Percentiles rank a stretch among this genome's conserved stretches.
Conservation (phyloP, 1,284 basidiomycete genomes). For the Leccinum pallidistipes region DNA sequence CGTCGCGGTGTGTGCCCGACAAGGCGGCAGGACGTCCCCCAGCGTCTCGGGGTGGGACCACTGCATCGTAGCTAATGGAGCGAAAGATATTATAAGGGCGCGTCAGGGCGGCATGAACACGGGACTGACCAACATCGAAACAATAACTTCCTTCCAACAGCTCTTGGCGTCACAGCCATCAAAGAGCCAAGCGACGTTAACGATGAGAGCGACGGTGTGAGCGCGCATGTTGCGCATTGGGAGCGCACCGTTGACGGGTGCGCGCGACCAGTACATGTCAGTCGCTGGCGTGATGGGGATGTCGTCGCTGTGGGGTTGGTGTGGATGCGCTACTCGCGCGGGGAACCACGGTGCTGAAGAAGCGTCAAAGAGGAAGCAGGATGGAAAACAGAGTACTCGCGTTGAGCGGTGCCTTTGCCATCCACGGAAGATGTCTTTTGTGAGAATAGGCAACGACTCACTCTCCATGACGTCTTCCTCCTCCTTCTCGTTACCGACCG, state of each 20-base stretch:
- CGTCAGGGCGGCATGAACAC: not conserved
- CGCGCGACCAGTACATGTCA: constrained; percentile 79
- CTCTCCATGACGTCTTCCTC: constrained; percentile 43
- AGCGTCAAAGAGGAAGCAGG: not conserved
- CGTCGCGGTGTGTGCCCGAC: constrained; percentile 87
- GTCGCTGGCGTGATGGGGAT: too few relatives aligned
- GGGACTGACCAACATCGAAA: constrained; percentile 77
- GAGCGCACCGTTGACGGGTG: constrained; percentile 76
- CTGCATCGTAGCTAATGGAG: constrained; percentile 76
- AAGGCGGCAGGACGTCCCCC: constrained; percentile 78
- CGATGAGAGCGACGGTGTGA: constrained; percentile 83
- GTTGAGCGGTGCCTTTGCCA: constrained; percentile 93
- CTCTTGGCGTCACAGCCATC: constrained; percentile 86
- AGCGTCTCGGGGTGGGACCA: constrained; percentile 78
- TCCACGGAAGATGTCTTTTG: constrained; percentile 69
- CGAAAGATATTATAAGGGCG: not conserved
- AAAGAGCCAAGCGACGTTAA: constrained; percentile 83
- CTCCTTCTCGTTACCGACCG: constrained; percentile 44
- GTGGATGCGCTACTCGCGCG: too few relatives aligned
- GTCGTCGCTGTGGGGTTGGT: too few relatives aligned
- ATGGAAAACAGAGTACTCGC: constrained; percentile 42
- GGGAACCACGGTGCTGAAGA: constrained; percentile 55
- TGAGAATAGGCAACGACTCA: constrained; percentile 63
- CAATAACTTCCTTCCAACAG: constrained; percentile 76
- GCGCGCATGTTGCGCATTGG: constrained; percentile 79